These are phyloP conservation scores for Plantago elongata DNA, from an alignment of 257 asterid species.

Conservation along the genomic window DNA sequence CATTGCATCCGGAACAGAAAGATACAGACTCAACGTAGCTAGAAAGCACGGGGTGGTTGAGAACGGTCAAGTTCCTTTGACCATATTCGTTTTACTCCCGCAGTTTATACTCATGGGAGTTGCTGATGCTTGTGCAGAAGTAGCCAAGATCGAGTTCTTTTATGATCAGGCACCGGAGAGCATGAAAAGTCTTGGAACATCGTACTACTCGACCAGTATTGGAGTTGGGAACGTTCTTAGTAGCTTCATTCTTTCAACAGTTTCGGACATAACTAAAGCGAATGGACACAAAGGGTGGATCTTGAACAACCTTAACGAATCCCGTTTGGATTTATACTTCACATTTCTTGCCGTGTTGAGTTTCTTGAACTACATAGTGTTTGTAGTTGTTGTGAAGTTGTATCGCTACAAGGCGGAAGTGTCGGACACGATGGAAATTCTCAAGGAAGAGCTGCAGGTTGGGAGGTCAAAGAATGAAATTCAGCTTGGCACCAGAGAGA, in stretches of 20 bases:
- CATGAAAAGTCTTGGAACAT: conserved; percentile 41
- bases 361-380: conserved; percentile 25
- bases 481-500: conserved; percentile 8
- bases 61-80: conserved; percentile 24
- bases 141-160: conserved; percentile 43
- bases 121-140: conserved; percentile 39
- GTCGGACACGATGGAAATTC: conserved; percentile 32
- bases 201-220: conserved; percentile 25
- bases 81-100: conserved; percentile 39
- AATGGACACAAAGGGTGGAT: conserved; percentile 29
- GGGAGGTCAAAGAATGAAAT: conserved; percentile 13
- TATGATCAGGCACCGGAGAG: conserved; percentile 54
- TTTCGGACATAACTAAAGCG: conserved; percentile 23
- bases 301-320: conserved; percentile 25
- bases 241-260: conserved; percentile 24
- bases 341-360: conserved; percentile 30
- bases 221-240: conserved; percentile 36
- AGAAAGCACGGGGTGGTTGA: conserved; percentile 15
- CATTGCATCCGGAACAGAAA: conserved; percentile 31
- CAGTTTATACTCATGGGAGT: conserved; percentile 40
- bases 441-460: conserved; percentile 24
- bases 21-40: conserved; percentile 30
- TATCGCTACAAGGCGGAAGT: conserved; percentile 31
- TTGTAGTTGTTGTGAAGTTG: conserved; percentile 14
- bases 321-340: conserved; percentile 28